Conservation (phyloP, 129 eudicot genomes). For the Calendula officinalis region DNA sequence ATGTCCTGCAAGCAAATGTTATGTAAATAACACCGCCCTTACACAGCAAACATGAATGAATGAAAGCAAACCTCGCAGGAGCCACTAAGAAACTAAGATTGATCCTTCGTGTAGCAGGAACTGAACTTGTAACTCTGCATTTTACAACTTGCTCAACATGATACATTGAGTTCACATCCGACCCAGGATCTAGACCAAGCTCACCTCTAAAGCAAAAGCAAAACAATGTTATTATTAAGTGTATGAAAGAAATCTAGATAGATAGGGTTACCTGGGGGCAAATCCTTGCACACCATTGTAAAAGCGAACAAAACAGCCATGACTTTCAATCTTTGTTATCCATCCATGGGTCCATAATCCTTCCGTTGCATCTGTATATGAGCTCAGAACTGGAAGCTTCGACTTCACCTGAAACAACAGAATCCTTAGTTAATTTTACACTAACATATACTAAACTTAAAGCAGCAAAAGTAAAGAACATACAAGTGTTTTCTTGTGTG, state of each 20-base stretch:
- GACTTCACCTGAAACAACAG: conserved; percentile 68
- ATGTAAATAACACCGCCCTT: no score
- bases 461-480: conserved; percentile 10
- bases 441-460: no score
- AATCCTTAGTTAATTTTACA: conserved; percentile 3
- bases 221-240: conserved; percentile 1
- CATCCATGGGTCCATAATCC: conserved; percentile 95
- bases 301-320: conserved; percentile 91
- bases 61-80: conserved; percentile 51
- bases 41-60: neutral
- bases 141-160: conserved; percentile 92
- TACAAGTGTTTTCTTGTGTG: conserved; percentile 97
- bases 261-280: conserved; percentile 62
- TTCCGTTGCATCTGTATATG: conserved; percentile 85
- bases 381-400: conserved; percentile 70
- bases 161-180: conserved; percentile 65
- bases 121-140: conserved; percentile 80
- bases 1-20: conserved; percentile 36
- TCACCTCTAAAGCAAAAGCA: conserved; percentile 57
- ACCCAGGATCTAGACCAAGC: conserved; percentile 80
- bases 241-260: conserved; percentile 7
- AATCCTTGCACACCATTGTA: conserved; percentile 96
- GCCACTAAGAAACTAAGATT: conserved; percentile 69
- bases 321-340: conserved; percentile 87
- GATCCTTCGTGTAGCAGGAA: conserved; percentile 67